These are phyloP conservation scores for Cladosporium velox DNA, from an alignment of 2,329 filamentous ascomycete genomes.

Conservation along the genomic window DNA sequence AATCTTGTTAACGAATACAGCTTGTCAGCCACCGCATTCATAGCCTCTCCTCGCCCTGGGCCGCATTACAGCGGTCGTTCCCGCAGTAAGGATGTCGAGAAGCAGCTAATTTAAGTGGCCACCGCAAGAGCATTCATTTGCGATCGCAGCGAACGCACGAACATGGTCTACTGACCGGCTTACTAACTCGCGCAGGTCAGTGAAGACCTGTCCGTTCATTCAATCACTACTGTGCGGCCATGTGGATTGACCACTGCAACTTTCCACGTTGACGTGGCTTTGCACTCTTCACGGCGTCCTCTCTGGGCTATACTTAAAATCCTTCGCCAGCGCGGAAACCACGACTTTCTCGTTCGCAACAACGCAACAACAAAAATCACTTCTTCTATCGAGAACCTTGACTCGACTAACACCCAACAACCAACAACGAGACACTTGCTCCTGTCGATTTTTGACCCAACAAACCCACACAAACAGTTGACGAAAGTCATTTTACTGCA, in stretches of 20 bases:
- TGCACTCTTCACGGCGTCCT: background rate
- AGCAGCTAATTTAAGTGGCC: background rate
- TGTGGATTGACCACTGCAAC: background rate
- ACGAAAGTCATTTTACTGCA: background rate
- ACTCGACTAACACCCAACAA: background rate
- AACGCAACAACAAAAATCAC: background rate
- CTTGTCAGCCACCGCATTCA: background rate
- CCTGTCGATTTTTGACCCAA: background rate
- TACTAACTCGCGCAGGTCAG: background rate
- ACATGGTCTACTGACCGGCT: background rate
- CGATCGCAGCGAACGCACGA: background rate
- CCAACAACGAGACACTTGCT: background rate
- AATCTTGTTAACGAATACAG: too few species aligned
- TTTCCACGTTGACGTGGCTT: background rate
- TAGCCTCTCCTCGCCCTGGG: background rate
- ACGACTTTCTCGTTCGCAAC: background rate
- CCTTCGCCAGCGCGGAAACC: background rate
- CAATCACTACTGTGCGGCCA: background rate
- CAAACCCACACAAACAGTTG: background rate
- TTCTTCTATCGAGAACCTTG: background rate
- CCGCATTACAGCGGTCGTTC: background rate
- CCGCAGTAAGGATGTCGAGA: background rate
- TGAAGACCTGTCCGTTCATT: background rate
- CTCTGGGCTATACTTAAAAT: background rate
- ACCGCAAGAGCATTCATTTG: background rate